These are phyloP conservation scores for Suillus lakei DNA, from an alignment of 768 basidiomycete species.

Conservation along the genomic window DNA sequence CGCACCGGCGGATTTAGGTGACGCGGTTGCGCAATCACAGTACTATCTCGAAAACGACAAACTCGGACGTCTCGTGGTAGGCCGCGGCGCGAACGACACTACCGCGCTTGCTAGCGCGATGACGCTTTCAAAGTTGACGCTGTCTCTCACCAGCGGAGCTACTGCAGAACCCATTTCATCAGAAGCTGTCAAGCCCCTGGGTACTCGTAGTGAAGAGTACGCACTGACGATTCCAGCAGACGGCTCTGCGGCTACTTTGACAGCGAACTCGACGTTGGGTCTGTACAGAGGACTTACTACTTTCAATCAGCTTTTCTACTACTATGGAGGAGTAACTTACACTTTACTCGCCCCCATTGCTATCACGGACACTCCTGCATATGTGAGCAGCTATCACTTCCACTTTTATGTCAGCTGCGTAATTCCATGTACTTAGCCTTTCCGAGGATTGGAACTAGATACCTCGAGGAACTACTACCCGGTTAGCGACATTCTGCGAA, in stretches of 20 bases:
- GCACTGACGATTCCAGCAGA: conserved; percentile 42
- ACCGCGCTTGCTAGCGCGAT: conserved; percentile 30
- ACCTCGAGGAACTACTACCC: conserved; percentile 51
- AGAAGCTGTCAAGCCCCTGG: conserved; percentile 40
- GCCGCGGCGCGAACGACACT: conserved; percentile 40
- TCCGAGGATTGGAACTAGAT: conserved; percentile 49
- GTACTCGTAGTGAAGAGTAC: conserved; percentile 50
- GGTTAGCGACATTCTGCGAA: conserved; percentile 60
- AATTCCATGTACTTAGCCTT: conserved; percentile 26
- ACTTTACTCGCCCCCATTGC: conserved; percentile 42
- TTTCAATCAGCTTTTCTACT: conserved; percentile 61
- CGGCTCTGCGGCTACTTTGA: conserved; percentile 41
- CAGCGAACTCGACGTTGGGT: conserved; percentile 53
- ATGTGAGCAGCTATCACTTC: conserved; percentile 43
- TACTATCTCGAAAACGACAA: conserved; percentile 41
- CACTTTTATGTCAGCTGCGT: conserved; percentile 8
- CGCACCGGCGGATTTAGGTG: conserved; percentile 38
- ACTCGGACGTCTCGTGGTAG: conserved; percentile 45
- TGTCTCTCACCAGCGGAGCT: conserved; percentile 27
- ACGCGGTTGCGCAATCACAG: conserved; percentile 37
- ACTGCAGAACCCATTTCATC: conserved; percentile 34
- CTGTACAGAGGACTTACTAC: conserved; percentile 58
- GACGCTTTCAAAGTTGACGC: conserved; percentile 28
- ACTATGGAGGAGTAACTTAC: conserved; percentile 38
- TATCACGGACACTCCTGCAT: conserved; percentile 53